These are phyloP conservation scores for Erucastrum elatum DNA, from an alignment of 345 rosid genomes.

Conservation along the genomic window DNA sequence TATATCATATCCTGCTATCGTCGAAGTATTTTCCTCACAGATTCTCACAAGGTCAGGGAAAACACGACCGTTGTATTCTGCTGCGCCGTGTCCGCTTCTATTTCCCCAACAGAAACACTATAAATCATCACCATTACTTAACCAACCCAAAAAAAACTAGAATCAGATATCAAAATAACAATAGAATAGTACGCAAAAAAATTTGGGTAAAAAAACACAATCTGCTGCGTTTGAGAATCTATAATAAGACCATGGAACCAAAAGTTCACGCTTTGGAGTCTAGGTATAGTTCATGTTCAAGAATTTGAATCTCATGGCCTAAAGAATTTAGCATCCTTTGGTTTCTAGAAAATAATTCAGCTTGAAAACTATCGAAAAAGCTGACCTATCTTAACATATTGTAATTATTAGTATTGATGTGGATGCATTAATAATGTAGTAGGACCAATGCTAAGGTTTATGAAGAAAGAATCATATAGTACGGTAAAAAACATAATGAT, in stretches of 20 bases:
- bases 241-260: background rate
- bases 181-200: background rate
- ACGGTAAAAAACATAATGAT: conserved; percentile 22
- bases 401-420: background rate
- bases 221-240: background rate
- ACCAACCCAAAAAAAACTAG: conserved; percentile 4
- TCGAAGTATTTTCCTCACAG: too few relatives aligned
- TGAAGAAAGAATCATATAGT: conserved; percentile 12
- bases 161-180: background rate
- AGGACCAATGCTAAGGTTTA: conserved; percentile 4
- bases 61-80: too few relatives aligned
- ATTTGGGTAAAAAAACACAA: background rate
- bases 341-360: conserved; percentile 12
- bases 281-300: background rate
- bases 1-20: too few relatives aligned
- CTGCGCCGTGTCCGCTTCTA: too few relatives aligned
- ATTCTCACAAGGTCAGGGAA: too few relatives aligned
- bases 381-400: background rate
- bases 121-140: conserved; percentile 1
- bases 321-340: background rate
- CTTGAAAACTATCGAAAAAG: background rate
- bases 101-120: background rate
- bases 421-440: conserved; percentile 10
- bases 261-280: background rate
- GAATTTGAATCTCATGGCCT: background rate